Conservation (phyloP, 805 yeast genomes). For the Wickerhamomyces strasburgensis region DNA sequence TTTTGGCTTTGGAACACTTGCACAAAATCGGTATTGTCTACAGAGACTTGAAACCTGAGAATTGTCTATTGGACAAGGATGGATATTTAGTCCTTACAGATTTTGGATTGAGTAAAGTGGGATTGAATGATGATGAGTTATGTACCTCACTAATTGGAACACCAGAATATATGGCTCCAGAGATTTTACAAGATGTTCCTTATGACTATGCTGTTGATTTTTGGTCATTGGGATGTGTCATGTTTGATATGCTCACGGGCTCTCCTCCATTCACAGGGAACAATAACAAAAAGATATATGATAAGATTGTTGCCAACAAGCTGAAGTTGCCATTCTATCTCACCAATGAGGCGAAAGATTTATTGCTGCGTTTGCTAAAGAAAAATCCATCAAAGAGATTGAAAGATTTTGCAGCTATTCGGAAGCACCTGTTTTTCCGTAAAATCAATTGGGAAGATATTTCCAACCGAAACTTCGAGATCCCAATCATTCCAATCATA, state of each 20-base stretch:
- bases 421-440: constrained; percentile 70
- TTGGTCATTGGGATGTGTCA: constrained; percentile 87
- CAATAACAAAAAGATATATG: constrained; percentile 68
- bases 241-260: constrained; percentile 77
- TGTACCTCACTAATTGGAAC: constrained; percentile 82
- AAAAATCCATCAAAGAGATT: constrained; percentile 66
- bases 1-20: constrained; percentile 85
- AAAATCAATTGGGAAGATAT: constrained; percentile 65
- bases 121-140: constrained; percentile 43
- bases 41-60: constrained; percentile 95
- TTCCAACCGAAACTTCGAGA: constrained; percentile 41
- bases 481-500: constrained; percentile 80
- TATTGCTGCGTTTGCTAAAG: constrained; percentile 58
- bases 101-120: constrained; percentile 90
- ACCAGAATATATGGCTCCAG: constrained; percentile 89
- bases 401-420: constrained; percentile 51
- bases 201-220: constrained; percentile 83
- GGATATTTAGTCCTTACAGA: constrained; percentile 96
- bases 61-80: constrained; percentile 85
- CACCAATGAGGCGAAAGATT: constrained; percentile 75
- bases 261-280: constrained; percentile 87
- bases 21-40: constrained; percentile 94
- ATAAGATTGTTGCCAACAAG: constrained; percentile 67
- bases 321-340: constrained; percentile 69
- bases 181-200: constrained; percentile 68